Percentiles rank a stretch among this genome's conserved stretches.
phyloP scores from a whole-genome alignment of 139 green algal genomes.

The Mesotaenium endlicherianum region DNA sequence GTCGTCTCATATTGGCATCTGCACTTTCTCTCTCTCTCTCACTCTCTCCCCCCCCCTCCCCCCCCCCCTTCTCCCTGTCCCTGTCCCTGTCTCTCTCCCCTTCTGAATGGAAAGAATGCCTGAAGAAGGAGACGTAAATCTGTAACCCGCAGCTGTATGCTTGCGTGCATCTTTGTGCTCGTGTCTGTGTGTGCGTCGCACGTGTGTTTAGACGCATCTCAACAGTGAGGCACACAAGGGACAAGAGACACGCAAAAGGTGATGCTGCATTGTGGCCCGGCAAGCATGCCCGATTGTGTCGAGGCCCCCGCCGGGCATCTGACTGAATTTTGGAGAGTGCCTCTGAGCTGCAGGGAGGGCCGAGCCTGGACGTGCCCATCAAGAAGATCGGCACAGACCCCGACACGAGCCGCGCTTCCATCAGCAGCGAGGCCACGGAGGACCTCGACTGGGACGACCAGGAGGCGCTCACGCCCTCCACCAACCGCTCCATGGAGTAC shows the following conservation, averaged over 20 bases:
- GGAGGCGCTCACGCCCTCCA: conserved; percentile 26
- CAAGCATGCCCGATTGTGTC: not conserved
- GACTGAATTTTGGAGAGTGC: not conserved
- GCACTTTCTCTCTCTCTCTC: not conserved
- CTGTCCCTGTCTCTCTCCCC: not conserved
- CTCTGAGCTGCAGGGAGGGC: not conserved
- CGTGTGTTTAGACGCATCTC: not conserved
- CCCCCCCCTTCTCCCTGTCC: not conserved
- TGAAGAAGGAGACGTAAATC: not conserved
- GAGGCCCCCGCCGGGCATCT: not conserved
- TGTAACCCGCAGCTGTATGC: not conserved
- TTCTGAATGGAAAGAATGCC: not conserved
- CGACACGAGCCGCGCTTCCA: not conserved
- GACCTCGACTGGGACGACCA: conserved; percentile 42
- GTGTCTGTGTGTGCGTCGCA: not conserved
- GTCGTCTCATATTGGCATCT: not conserved
- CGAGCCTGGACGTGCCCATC: conserved; percentile 6
- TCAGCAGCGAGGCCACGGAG: not conserved
- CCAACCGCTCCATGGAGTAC: conserved; percentile 6
- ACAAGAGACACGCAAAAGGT: not conserved
- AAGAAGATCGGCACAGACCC: conserved; percentile 3
- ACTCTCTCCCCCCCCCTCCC: not conserved
- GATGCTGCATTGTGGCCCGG: not conserved
- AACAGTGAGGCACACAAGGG: not conserved
- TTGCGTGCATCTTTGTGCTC: not conserved